These are phyloP conservation scores for Glycine latifolia DNA, from an alignment of 306 rosid species.

Conservation along the genomic window DNA sequence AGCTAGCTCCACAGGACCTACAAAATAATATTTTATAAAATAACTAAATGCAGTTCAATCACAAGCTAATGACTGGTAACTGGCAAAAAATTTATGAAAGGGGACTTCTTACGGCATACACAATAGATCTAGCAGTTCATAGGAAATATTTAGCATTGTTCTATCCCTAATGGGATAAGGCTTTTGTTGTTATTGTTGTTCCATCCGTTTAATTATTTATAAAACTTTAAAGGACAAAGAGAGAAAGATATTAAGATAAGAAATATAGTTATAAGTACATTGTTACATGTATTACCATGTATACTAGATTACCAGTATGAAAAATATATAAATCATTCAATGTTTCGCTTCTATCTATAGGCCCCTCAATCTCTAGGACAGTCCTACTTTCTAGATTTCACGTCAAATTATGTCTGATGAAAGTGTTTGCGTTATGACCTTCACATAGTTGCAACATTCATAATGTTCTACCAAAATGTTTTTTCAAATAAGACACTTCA, in stretches of 20 bases:
- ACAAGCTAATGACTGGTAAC: background rate
- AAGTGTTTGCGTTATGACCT: background rate
- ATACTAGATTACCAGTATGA: background rate
- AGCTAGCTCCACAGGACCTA: slow-evolving; percentile 90
- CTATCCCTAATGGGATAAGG: background rate
- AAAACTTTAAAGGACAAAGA: background rate
- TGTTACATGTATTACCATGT: background rate
- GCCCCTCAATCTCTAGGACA: background rate
- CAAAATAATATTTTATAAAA: slow-evolving; percentile 2
- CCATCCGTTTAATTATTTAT: background rate
- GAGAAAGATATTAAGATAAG: background rate
- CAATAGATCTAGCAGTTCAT: slow-evolving; percentile 4
- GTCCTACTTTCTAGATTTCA: background rate
- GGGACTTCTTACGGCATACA: background rate
- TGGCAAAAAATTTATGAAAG: background rate
- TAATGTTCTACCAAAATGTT: background rate
- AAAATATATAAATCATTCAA: slow-evolving; percentile 15
- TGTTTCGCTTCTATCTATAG: background rate
- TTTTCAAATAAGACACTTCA: slow-evolving; percentile 15
- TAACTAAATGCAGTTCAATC: slow-evolving; percentile 20
- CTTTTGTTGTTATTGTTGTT: background rate
- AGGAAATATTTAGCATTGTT: background rate
- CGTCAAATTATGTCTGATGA: background rate
- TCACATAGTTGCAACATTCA: background rate
- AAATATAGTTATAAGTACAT: background rate